phyloP scores from a whole-genome alignment of 1,284 basidiomycete species.

The Ceratobasidium sp. region DNA sequence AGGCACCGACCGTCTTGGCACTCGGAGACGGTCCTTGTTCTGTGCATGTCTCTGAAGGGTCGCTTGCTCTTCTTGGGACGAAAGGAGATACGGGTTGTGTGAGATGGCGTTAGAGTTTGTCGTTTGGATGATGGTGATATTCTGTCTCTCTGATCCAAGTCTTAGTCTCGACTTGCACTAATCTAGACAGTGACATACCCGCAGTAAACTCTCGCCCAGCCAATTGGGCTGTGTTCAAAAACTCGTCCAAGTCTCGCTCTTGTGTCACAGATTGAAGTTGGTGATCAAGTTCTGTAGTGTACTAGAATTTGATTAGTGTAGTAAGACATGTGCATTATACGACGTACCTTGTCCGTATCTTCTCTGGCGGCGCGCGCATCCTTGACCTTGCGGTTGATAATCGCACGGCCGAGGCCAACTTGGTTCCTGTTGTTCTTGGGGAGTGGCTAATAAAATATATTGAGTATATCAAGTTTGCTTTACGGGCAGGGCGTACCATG shows the following conservation, averaged over 20 bases:
- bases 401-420: constrained; percentile 84
- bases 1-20: constrained; percentile 66
- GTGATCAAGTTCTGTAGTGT: constrained; percentile 78
- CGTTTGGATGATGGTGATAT: constrained; percentile 87
- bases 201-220: constrained; percentile 98
- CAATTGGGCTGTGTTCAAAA: constrained; percentile 92
- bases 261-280: constrained; percentile 93
- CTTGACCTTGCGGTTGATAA: constrained; percentile 87
- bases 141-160: constrained; percentile 74
- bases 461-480: not conserved
- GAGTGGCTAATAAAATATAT: not conserved
- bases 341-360: constrained; percentile 71
- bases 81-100: constrained; percentile 89
- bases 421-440: constrained; percentile 43
- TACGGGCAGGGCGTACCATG: not conserved
- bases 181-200: constrained; percentile 59
- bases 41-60: constrained; percentile 75
- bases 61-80: constrained; percentile 81
- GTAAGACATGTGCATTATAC: not conserved
- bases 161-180: not conserved
- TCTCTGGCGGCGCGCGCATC: constrained; percentile 77
- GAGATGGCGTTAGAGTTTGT: constrained; percentile 57
- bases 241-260: constrained; percentile 95
- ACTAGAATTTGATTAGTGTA: constrained; percentile 57
- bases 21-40: constrained; percentile 75